These are phyloP conservation scores for Gaeumannomyces sp. DNA, from an alignment of 2,329 filamentous ascomycete species.

Conservation along the genomic window DNA sequence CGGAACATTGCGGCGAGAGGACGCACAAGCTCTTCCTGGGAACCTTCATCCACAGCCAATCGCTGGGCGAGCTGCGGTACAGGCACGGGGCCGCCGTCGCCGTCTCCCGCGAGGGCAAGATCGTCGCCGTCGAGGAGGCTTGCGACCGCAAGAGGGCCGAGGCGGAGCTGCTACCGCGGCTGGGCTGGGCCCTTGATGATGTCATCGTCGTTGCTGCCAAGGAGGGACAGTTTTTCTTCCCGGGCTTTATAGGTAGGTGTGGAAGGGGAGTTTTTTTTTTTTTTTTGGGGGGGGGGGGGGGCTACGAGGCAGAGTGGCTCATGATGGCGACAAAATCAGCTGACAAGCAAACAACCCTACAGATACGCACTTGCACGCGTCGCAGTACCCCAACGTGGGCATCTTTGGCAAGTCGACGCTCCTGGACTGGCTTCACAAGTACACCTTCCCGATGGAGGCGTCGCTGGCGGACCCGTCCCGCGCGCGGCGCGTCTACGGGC, in stretches of 20 bases:
- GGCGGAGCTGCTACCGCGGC: conserved; percentile 28
- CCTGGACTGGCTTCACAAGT: conserved; percentile 86
- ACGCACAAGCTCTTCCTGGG: conserved; percentile 43
- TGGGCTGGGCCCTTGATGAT: conserved; percentile 39
- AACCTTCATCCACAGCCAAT: conserved; percentile 48
- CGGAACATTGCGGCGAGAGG: not conserved
- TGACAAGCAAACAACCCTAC: conserved; percentile 8
- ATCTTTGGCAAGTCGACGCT: conserved; percentile 92
- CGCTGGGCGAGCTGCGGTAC: conserved; percentile 42
- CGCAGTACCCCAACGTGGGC: conserved; percentile 90
- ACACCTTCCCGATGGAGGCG: conserved; percentile 90
- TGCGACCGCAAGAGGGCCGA: conserved; percentile 27
- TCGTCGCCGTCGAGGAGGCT: conserved; percentile 39
- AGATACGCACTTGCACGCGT: conserved; percentile 95
- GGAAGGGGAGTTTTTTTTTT: not conserved
- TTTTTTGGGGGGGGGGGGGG: no score
- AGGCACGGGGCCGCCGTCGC: conserved; percentile 44
- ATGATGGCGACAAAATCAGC: not conserved
- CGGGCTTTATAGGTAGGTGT: conserved; percentile 65
- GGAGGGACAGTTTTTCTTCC: conserved; percentile 69
- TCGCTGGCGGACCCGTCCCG: conserved; percentile 59
- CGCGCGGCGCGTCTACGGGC: conserved; percentile 67
- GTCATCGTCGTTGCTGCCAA: conserved; percentile 30
- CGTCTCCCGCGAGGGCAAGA: conserved; percentile 43
- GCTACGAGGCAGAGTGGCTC: no score